Percentiles rank a stretch among this genome's conserved stretches.
These are phyloP conservation scores for Yamadazyma siamensis DNA, from an alignment of 1,139 yeast species.

Conservation along the genomic window DNA sequence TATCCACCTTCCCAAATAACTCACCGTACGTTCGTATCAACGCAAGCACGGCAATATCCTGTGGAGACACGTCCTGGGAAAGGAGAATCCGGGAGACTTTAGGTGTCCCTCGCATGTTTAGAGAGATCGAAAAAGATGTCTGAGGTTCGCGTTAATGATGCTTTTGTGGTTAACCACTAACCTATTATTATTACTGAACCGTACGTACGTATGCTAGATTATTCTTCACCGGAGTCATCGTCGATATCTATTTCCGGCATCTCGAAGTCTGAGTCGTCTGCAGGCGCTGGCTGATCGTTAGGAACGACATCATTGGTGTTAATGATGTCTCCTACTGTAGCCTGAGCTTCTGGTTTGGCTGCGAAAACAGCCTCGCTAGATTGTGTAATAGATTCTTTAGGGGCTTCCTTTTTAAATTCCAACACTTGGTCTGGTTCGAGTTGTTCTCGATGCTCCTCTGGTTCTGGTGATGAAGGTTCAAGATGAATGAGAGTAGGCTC, in stretches of 20 bases:
- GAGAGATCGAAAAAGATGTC: no score
- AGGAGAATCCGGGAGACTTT: constrained; percentile 14
- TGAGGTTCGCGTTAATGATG: background rate
- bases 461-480: constrained; percentile 12
- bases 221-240: constrained; percentile 26
- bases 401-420: constrained; percentile 6
- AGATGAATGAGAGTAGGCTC: constrained; percentile 1
- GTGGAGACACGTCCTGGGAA: constrained; percentile 36
- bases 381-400: background rate
- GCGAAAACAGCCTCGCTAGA: background rate
- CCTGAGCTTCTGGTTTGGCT: background rate
- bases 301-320: constrained; percentile 1
- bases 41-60: constrained; percentile 26
- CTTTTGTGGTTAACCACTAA: no score
- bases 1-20: constrained; percentile 16
- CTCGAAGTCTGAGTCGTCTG: constrained; percentile 51
- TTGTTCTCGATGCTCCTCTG: constrained; percentile 12
- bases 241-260: constrained; percentile 54
- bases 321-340: no score
- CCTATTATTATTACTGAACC: no score
- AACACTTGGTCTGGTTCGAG: constrained; percentile 7
- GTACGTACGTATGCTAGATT: no score
- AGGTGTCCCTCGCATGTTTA: no score
- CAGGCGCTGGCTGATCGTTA: constrained; percentile 1
- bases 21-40: constrained; percentile 6